A percentile compares a stretch with the other conserved stretches of the same genome.
These are phyloP conservation scores for Fragaria vesca DNA, from an alignment of 306 rosid genomes.

Conservation along the genomic window DNA sequence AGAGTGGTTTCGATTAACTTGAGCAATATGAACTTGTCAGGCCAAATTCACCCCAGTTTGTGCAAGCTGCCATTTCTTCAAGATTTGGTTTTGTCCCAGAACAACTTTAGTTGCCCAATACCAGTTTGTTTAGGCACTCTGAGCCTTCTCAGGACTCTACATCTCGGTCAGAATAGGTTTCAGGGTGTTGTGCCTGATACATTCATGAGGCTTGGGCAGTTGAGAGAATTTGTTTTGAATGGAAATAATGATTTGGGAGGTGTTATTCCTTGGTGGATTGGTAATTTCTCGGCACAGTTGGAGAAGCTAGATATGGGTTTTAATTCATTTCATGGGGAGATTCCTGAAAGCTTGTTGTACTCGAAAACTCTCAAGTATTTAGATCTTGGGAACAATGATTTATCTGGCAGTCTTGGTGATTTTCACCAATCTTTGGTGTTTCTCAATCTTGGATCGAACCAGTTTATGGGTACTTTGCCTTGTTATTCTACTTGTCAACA, in stretches of 20 bases:
- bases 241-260: slow-evolving; percentile 75
- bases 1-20: slow-evolving; percentile 66
- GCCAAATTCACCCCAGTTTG: slow-evolving; percentile 60
- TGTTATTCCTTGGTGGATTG: slow-evolving; percentile 72
- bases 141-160: slow-evolving; percentile 45
- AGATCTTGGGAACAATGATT: slow-evolving; percentile 58
- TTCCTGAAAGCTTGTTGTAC: slow-evolving; percentile 72
- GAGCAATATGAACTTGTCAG: slow-evolving; percentile 65
- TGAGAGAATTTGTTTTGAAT: slow-evolving; percentile 65
- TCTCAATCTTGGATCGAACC: slow-evolving; percentile 85
- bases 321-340: slow-evolving; percentile 60
- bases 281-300: slow-evolving; percentile 74
- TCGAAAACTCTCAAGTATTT: slow-evolving; percentile 63
- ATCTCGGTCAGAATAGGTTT: slow-evolving; percentile 69
- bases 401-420: slow-evolving; percentile 62
- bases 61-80: slow-evolving; percentile 59
- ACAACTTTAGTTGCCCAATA: slow-evolving; percentile 54
- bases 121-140: slow-evolving; percentile 71
- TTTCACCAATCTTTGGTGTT: slow-evolving; percentile 67
- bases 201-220: slow-evolving; percentile 51
- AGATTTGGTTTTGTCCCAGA: slow-evolving; percentile 58
- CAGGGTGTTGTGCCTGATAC: slow-evolving; percentile 68
- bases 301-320: slow-evolving; percentile 58
- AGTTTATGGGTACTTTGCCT: slow-evolving; percentile 84
- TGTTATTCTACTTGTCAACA: slow-evolving; percentile 71